Percentiles rank a stretch among this genome's conserved stretches.
Conservation (phyloP, 179 eudicot species). For the Silene vulgaris region DNA sequence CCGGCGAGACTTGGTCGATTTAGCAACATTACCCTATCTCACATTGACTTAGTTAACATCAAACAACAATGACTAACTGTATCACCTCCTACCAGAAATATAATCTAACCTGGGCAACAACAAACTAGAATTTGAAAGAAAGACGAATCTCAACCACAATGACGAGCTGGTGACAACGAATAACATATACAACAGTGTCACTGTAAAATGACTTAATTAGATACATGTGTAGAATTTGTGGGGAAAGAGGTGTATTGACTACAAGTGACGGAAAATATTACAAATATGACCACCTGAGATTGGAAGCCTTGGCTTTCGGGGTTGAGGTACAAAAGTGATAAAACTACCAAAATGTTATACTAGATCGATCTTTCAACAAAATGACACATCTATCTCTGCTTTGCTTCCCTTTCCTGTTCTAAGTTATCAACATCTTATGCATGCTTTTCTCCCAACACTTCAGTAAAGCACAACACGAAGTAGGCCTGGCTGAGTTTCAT, state of each 20-base stretch:
- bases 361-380: conserved; percentile 19
- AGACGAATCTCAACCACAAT: not conserved
- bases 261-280: conserved; percentile 14
- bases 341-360: conserved; percentile 26
- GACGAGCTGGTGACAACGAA: not conserved
- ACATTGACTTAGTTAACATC: too few relatives aligned
- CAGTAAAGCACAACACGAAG: conserved; percentile 77
- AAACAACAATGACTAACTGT: too few relatives aligned
- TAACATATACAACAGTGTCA: conserved; percentile 10
- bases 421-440: conserved; percentile 26
- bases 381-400: conserved; percentile 22
- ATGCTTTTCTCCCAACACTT: conserved; percentile 26
- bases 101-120: not conserved
- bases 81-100: not conserved
- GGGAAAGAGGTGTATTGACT: conserved; percentile 16
- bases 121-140: not conserved
- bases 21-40: too few relatives aligned
- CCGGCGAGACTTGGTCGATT: too few relatives aligned
- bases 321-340: conserved; percentile 10
- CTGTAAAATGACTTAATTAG: conserved; percentile 14
- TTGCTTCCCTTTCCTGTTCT: conserved; percentile 21
- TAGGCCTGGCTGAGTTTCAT: conserved; percentile 90
- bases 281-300: conserved; percentile 3
- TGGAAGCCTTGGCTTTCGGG: conserved; percentile 11
- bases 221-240: conserved; percentile 17